Evolutionary conservation across 768 basidiomycete genomes (phyloP).

Genomic region (Trametopsis cervina): DNA sequence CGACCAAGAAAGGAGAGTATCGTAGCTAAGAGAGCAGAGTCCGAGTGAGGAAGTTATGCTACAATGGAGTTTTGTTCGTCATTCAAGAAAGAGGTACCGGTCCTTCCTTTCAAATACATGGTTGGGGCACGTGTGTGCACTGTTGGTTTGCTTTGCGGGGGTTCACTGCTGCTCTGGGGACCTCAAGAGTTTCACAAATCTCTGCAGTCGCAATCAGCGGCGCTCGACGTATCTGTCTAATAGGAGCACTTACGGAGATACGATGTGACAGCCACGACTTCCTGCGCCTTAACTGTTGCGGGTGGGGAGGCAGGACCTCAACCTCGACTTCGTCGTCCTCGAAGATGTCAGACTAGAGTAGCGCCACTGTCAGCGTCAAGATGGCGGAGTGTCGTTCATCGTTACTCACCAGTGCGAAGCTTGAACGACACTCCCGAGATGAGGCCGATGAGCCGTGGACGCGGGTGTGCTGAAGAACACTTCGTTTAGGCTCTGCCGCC

Average conservation of each 20-base stretch:
- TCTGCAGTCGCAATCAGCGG: too few species aligned
- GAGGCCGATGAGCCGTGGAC: background rate
- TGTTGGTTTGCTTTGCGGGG: slow-evolving; percentile 10
- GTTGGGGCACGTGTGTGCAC: slow-evolving; percentile 1
- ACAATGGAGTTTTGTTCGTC: background rate
- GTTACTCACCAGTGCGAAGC: slow-evolving; percentile 15
- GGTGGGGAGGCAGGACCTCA: slow-evolving; percentile 12
- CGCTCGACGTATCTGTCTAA: too few species aligned
- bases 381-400: too few species aligned
- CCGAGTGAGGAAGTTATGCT: background rate
- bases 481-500: too few species aligned
- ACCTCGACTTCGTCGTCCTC: slow-evolving; percentile 18
- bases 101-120: background rate
- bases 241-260: too few species aligned
- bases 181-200: too few species aligned
- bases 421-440: slow-evolving; percentile 7
- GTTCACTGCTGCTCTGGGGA: too few species aligned
- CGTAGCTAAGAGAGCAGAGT: background rate
- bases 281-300: background rate
- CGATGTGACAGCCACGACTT: background rate
- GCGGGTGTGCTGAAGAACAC: too few species aligned
- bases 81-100: background rate
- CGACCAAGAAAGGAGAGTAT: background rate
- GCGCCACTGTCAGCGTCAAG: background rate
- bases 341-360: slow-evolving; percentile 17